Conservation (phyloP, 352 stramenopile genomes). For the Phytophthora litchii region DNA sequence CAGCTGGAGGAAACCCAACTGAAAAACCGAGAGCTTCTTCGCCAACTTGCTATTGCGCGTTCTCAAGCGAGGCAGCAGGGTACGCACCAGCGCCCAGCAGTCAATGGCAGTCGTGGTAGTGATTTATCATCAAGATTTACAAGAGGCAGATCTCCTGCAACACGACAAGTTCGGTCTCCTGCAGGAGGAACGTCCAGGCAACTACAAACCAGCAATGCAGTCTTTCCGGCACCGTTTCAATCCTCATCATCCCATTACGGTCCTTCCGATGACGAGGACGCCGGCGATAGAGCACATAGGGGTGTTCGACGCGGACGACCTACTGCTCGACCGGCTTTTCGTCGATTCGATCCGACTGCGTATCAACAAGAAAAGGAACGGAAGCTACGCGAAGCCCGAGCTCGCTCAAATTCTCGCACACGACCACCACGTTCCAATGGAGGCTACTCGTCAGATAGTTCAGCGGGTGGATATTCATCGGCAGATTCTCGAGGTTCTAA, state of each 20-base stretch:
- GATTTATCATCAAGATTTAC: slow-evolving; percentile 18
- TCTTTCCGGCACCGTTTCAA: slow-evolving; percentile 29
- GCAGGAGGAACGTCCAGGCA: neutral
- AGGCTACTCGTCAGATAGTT: slow-evolving; percentile 74
- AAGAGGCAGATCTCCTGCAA: slow-evolving; percentile 15
- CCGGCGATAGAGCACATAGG: slow-evolving; percentile 6
- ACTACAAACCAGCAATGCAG: slow-evolving; percentile 14
- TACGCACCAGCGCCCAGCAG: slow-evolving; percentile 12
- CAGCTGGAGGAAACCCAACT: slow-evolving; percentile 69
- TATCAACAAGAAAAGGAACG: slow-evolving; percentile 80
- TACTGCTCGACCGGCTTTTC: slow-evolving; percentile 41
- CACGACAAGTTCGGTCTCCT: slow-evolving; percentile 8
- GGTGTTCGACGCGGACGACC: slow-evolving; percentile 17
- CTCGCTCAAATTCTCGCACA: slow-evolving; percentile 38
- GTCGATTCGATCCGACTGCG: slow-evolving; percentile 80
- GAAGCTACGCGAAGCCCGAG: slow-evolving; percentile 49
- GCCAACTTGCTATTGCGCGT: slow-evolving; percentile 70
- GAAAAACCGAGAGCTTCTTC: slow-evolving; percentile 79
- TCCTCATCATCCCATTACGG: slow-evolving; percentile 33
- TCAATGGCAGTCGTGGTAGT: slow-evolving; percentile 12
- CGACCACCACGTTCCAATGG: slow-evolving; percentile 24
- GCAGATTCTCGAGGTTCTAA: slow-evolving; percentile 59
- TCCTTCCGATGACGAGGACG: slow-evolving; percentile 40
- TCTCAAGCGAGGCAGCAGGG: slow-evolving; percentile 39
- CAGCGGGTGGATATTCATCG: slow-evolving; percentile 70